These are phyloP conservation scores for Xerocomellus intermedius DNA, from an alignment of 768 basidiomycete genomes.

Conservation along the genomic window DNA sequence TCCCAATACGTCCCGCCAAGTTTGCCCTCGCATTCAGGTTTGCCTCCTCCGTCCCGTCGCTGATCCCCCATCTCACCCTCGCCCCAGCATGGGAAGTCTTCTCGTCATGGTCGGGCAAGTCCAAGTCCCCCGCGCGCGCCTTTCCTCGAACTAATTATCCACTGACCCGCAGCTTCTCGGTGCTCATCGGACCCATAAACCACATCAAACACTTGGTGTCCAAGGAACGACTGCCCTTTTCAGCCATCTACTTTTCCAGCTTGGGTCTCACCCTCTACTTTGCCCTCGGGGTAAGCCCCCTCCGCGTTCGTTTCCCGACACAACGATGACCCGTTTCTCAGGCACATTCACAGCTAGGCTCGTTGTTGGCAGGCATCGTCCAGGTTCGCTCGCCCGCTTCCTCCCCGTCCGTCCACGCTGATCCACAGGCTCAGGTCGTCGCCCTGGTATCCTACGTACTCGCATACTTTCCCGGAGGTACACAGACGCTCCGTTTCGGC, in stretches of 20 bases:
- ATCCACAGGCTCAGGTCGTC: slow-evolving; percentile 49
- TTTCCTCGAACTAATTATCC: too few species aligned
- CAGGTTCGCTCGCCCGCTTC: slow-evolving; percentile 47
- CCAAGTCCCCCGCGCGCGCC: slow-evolving; percentile 22
- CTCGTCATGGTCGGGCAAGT: slow-evolving; percentile 95
- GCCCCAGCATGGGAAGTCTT: slow-evolving; percentile 66
- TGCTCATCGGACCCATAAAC: slow-evolving; percentile 87
- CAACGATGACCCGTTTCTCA: slow-evolving; percentile 27
- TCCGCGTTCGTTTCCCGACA: neutral
- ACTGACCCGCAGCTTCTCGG: slow-evolving; percentile 56
- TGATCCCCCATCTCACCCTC: neutral
- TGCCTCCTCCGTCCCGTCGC: neutral
- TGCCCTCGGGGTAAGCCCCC: slow-evolving; percentile 68
- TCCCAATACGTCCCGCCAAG: slow-evolving; percentile 78
- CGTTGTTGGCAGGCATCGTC: slow-evolving; percentile 75
- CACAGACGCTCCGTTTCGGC: slow-evolving; percentile 76
- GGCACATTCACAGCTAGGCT: slow-evolving; percentile 84
- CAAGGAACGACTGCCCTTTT: slow-evolving; percentile 82
- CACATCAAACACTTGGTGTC: slow-evolving; percentile 88
- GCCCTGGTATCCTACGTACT: slow-evolving; percentile 87
- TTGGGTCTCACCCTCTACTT: slow-evolving; percentile 89
- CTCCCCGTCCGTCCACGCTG: neutral
- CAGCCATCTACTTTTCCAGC: slow-evolving; percentile 76
- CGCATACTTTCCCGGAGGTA: slow-evolving; percentile 94
- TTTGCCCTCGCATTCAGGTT: slow-evolving; percentile 89